Evolutionary conservation across 1,284 basidiomycete species (phyloP).

Genomic region (Entoloma clypeatum): DNA sequence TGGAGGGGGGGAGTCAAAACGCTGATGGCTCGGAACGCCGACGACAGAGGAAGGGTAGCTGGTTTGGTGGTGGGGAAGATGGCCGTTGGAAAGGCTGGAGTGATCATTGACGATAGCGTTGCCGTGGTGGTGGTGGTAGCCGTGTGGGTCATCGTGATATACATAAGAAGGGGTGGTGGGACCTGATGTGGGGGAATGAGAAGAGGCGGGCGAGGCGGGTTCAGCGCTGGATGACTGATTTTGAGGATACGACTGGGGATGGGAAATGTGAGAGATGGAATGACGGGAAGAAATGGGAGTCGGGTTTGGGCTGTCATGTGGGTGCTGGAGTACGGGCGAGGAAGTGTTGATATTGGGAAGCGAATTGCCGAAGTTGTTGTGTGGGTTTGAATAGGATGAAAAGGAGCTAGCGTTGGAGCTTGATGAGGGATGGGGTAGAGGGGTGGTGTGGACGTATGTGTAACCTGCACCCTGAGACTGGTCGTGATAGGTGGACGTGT

Average conservation of each 20-base stretch:
- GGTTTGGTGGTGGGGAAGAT: constrained; percentile 28
- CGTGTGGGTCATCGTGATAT: constrained; percentile 41
- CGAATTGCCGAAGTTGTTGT: constrained; percentile 23
- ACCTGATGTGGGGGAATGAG: constrained; percentile 46
- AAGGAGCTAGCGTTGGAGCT: constrained; percentile 24
- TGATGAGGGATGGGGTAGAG: constrained; percentile 30
- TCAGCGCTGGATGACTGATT: constrained; percentile 23
- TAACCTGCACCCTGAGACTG: constrained; percentile 40
- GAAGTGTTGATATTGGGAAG: constrained; percentile 27
- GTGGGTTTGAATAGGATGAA: constrained; percentile 33
- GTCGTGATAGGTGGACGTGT: constrained; percentile 44
- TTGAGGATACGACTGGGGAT: constrained; percentile 31
- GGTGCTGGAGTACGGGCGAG: constrained; percentile 16
- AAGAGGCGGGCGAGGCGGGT: constrained; percentile 37
- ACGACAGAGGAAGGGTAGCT: constrained; percentile 31
- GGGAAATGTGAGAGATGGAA: constrained; percentile 45
- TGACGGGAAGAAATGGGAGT: constrained; percentile 35
- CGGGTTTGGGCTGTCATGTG: constrained; percentile 27
- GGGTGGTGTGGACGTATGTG: constrained; percentile 41
- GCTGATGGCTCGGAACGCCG: constrained; percentile 17
- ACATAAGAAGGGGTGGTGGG: constrained; percentile 47
- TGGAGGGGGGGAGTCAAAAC: constrained; percentile 51
- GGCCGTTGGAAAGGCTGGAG: constrained; percentile 25
- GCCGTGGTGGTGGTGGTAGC: constrained; percentile 30
- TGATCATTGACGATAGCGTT: constrained; percentile 25